Base-by-base conservation (phyloP, 73 alveolate genomes). In the Durusdinium trenchii region DNA sequence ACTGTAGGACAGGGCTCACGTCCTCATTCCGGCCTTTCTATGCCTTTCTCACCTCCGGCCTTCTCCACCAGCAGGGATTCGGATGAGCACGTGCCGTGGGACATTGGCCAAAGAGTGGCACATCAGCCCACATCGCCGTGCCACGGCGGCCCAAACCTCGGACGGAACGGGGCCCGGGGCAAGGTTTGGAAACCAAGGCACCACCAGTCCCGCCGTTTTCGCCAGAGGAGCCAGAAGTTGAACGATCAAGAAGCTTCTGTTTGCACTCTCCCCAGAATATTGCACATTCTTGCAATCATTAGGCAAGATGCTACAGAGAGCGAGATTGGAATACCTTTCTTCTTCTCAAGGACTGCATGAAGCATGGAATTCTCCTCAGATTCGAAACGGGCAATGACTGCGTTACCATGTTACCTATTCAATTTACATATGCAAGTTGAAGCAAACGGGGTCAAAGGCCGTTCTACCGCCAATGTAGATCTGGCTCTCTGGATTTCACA, bases 71-170 rank as follows among this genome's bases (percentile, higher is more conserved):
- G 85, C 78, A n/a, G 98, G 98, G 50, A 91, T 76, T 28, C 98
- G 98, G 47, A 91, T 91, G 61, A 91, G 76, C 98, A 91, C 98
- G 47, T 91, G 98, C 36, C 78, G 98, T 36, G 96, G 98, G 76
- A 91, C 85, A 76, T 69, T 76, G 73, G 98, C 98, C 73, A 91
- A 76, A 54, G 98, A 89, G 28, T 91, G 98, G 57, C 98, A 91
- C 42, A 47, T 36, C 57, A 91, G 76, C 60, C 98, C 98, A 60
- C 98, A 91, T 42, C 98, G 87, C 3, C 98, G 76, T 28, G 98
- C 98, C 98, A 91, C 98, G 45, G 98, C 98, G 4, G 89, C 98
- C 98, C 98, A 91, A 20, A 91, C 98, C 98, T 91, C 36, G 75
- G 42, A 18, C 3, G 48, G 42, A 6, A 43, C 16, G 61, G 30